These are phyloP conservation scores for Penicillium macrosclerotiorum DNA, from an alignment of 495 filamentous ascomycete genomes.

Conservation along the genomic window DNA sequence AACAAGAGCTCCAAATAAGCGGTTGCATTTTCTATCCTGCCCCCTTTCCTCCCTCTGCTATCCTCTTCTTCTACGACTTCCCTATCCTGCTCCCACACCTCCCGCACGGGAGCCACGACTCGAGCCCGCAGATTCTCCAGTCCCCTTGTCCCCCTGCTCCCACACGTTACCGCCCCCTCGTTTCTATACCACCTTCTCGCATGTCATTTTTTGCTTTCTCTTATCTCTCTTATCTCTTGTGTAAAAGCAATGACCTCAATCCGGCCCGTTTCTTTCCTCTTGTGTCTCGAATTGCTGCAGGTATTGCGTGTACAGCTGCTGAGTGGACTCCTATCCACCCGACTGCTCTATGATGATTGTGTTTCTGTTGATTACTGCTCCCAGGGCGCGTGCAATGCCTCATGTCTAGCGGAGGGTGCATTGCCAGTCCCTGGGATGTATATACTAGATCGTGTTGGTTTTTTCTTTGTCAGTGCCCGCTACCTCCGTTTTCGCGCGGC, in stretches of 20 bases:
- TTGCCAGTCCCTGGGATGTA: slow-evolving; percentile 35
- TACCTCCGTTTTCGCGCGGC: slow-evolving; percentile 21
- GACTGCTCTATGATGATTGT: slow-evolving; percentile 18
- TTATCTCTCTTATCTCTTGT: slow-evolving; percentile 13
- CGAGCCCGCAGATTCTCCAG: slow-evolving; percentile 4
- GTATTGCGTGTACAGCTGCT: slow-evolving; percentile 22
- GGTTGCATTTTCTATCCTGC: slow-evolving; percentile 1
- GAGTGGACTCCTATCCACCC: slow-evolving; percentile 3
- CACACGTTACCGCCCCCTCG: slow-evolving; percentile 13
- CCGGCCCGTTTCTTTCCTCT: slow-evolving; percentile 14
- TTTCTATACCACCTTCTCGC: slow-evolving; percentile 33
- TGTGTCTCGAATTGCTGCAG: slow-evolving; percentile 12
- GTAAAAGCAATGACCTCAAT: slow-evolving; percentile 30
- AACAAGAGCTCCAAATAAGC: slow-evolving; percentile 22
- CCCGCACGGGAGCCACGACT: neutral
- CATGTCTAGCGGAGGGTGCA: neutral
- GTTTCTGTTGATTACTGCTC: slow-evolving; percentile 7
- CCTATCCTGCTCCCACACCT: neutral
- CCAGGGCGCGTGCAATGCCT: slow-evolving; percentile 19
- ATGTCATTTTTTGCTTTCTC: slow-evolving; percentile 10
- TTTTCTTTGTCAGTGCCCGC: slow-evolving; percentile 15
- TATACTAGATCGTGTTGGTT: slow-evolving; percentile 41
- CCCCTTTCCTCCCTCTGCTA: slow-evolving; percentile 17
- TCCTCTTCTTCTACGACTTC: slow-evolving; percentile 21
- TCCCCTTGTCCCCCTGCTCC: slow-evolving; percentile 3